Evolutionary conservation across 306 rosid genomes (phyloP).

Genomic region (Cucurbita maxima): DNA sequence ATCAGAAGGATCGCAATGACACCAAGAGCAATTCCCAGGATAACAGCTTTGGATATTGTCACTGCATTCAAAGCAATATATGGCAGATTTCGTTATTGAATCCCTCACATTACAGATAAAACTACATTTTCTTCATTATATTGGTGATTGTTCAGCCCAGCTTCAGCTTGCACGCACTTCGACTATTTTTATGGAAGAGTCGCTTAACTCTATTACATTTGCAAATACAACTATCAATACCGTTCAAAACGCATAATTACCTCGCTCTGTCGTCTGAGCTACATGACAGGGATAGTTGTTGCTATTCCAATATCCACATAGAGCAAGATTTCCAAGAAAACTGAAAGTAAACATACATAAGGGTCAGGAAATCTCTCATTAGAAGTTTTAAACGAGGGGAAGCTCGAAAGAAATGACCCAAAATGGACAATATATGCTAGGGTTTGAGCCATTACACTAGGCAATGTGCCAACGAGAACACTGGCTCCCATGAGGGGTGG

Average conservation of each 20-base stretch:
- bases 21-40: conserved; percentile 94
- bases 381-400: too few species aligned
- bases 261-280: conserved; percentile 51
- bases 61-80: conserved; percentile 25
- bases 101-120: not conserved
- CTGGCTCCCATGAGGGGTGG: too few species aligned
- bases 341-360: conserved; percentile 14
- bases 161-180: not conserved
- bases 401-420: too few species aligned
- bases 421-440: too few species aligned
- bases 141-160: not conserved
- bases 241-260: conserved; percentile 11
- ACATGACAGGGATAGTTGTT: conserved; percentile 44
- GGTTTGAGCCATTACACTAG: too few species aligned
- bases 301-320: conserved; percentile 74
- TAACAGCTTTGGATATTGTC: conserved; percentile 74
- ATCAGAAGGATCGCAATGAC: conserved; percentile 81
- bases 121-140: not conserved
- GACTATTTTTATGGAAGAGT: not conserved
- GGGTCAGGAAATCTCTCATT: not conserved
- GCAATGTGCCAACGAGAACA: too few species aligned
- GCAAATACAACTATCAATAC: not conserved
- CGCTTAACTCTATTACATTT: not conserved
- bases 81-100: not conserved
- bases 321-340: conserved; percentile 75